Conservation (phyloP, 257 asterid species). For the Ligustrum vulgare region DNA sequence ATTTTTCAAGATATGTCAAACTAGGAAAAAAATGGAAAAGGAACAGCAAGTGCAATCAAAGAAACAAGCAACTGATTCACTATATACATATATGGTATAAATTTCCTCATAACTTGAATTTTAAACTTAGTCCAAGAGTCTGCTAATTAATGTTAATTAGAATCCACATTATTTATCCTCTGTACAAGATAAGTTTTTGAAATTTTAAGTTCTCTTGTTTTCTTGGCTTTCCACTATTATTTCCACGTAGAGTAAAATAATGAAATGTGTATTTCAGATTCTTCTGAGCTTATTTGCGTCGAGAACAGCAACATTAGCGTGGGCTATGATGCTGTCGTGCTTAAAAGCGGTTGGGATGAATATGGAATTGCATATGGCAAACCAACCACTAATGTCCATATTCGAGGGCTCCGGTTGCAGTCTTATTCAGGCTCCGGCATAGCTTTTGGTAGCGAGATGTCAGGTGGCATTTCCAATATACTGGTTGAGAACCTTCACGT, state of each 20-base stretch:
- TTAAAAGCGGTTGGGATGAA: slow-evolving; percentile 99
- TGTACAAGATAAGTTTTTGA: background rate
- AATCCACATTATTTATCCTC: background rate
- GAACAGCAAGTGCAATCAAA: background rate
- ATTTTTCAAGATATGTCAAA: too few relatives aligned
- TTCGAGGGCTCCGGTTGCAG: slow-evolving; percentile 48
- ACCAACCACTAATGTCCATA: slow-evolving; percentile 65
- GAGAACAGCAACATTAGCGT: slow-evolving; percentile 85
- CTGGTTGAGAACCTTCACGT: slow-evolving; percentile 56
- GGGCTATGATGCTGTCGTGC: slow-evolving; percentile 72
- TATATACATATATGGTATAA: background rate
- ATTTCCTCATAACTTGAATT: background rate
- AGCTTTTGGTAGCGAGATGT: slow-evolving; percentile 95
- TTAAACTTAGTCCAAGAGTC: background rate
- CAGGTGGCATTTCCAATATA: slow-evolving; percentile 81
- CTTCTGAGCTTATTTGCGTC: slow-evolving; percentile 76
- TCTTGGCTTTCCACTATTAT: background rate
- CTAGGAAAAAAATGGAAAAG: background rate
- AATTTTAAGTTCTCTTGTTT: background rate
- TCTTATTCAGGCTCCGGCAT: slow-evolving; percentile 70
- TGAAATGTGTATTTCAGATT: slow-evolving; percentile 54
- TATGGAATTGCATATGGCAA: slow-evolving; percentile 72
- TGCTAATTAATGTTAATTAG: background rate
- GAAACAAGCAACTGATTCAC: background rate
- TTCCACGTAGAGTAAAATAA: background rate